Percentiles rank a stretch among this genome's conserved stretches.
Conservation (phyloP, 768 basidiomycete species). For the Glaciozyma antarctica region DNA sequence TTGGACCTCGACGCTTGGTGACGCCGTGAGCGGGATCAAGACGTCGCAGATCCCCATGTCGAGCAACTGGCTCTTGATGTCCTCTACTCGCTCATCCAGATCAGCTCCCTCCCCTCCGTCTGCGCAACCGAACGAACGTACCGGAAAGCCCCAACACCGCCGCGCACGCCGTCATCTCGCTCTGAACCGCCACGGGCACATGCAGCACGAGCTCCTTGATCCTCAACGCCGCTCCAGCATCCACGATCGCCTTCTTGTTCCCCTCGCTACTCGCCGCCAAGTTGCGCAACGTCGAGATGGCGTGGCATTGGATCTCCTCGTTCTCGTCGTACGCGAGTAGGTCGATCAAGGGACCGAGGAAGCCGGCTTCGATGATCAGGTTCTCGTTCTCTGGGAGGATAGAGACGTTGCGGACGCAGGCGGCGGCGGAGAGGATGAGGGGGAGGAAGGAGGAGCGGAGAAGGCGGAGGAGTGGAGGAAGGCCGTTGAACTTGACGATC, state of each 20-base stretch:
- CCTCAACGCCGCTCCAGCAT: conserved; percentile 89
- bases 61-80: conserved; percentile 87
- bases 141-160: conserved; percentile 92
- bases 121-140: conserved; percentile 41
- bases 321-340: conserved; percentile 97
- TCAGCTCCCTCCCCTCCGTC: conserved; percentile 2
- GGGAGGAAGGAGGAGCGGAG: conserved; percentile 95
- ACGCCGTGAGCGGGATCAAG: conserved; percentile 90
- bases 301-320: conserved; percentile 98
- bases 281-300: conserved; percentile 92
- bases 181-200: conserved; percentile 93
- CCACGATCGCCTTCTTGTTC: conserved; percentile 96
- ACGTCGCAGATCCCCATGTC: conserved; percentile 99
- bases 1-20: conserved; percentile 92
- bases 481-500: conserved; percentile 90
- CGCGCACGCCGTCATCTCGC: conserved; percentile 98
- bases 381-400: conserved; percentile 98
- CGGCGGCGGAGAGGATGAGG: conserved; percentile 92
- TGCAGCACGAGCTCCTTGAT: conserved; percentile 94
- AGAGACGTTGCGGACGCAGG: conserved; percentile 97
- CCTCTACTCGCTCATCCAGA: conserved; percentile 50
- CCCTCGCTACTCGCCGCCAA: conserved; percentile 93
- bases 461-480: conserved; percentile 81
- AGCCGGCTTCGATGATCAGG: conserved; percentile 97
- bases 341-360: conserved; percentile 89